These are phyloP conservation scores for Cinnamomum micranthum DNA, from an alignment of 164 flowering plant species.

Conservation along the genomic window DNA sequence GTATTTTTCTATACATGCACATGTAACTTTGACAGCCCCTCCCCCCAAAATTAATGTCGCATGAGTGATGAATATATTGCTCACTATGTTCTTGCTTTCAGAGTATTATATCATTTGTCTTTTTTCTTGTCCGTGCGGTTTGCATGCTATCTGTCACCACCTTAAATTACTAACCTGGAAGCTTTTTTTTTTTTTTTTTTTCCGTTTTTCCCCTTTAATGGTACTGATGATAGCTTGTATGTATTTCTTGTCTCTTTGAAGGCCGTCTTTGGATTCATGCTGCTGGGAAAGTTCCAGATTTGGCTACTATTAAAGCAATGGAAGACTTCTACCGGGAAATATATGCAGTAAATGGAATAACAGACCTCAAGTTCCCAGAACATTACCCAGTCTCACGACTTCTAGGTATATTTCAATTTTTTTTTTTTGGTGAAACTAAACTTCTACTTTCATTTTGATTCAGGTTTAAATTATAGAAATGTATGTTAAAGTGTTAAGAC, in stretches of 20 bases:
- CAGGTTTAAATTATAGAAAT: not conserved
- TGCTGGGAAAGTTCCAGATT: slow-evolving; percentile 86
- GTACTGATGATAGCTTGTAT: not conserved
- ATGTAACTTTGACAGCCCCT: too few relatives aligned
- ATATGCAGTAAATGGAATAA: slow-evolving; percentile 80
- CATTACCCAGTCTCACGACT: slow-evolving; percentile 89
- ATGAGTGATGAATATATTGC: too few relatives aligned
- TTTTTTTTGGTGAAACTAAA: not conserved
- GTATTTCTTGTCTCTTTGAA: slow-evolving; percentile 25
- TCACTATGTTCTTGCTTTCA: too few relatives aligned
- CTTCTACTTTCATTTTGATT: not conserved
- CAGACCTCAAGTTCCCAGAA: slow-evolving; percentile 81
- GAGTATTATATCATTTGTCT: too few relatives aligned
- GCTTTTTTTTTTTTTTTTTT: too few relatives aligned
- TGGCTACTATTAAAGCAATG: slow-evolving; percentile 84
- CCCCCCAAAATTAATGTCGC: too few relatives aligned
- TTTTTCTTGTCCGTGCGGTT: too few relatives aligned
- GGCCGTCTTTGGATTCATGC: slow-evolving; percentile 99
- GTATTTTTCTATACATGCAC: too few relatives aligned
- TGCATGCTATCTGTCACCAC: not conserved
- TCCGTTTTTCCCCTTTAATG: not conserved
- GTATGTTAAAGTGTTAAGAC: not conserved
- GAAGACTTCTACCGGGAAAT: slow-evolving; percentile 87
- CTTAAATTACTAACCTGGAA: not conserved
- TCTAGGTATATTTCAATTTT: slow-evolving; percentile 39